Evolutionary conservation across 495 filamentous ascomycete species (phyloP).

Genomic region (Evernia prunastri): DNA sequence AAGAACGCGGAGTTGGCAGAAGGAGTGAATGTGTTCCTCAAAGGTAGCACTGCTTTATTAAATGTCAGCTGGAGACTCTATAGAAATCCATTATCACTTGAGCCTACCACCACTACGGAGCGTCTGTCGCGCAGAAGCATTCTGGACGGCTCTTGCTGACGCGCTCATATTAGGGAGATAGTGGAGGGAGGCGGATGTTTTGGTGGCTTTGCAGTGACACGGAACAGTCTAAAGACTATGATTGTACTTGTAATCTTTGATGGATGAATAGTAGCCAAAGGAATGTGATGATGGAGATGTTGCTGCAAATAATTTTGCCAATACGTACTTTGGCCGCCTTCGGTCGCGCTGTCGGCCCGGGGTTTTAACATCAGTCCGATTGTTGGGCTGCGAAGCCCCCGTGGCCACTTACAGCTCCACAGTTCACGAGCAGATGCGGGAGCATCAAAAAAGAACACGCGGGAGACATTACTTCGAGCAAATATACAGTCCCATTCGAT

Average conservation of each 20-base stretch:
- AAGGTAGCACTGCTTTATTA: slow-evolving; percentile 34
- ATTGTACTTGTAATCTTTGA: not conserved
- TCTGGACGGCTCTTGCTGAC: slow-evolving; percentile 52
- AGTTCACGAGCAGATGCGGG: too few species aligned
- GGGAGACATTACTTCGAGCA: too few species aligned
- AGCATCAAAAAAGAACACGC: too few species aligned
- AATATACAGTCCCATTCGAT: too few species aligned
- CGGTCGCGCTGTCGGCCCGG: too few species aligned
- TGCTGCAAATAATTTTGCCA: not conserved
- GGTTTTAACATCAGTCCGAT: too few species aligned
- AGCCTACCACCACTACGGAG: slow-evolving; percentile 40
- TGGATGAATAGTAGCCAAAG: not conserved
- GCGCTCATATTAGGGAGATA: slow-evolving; percentile 46
- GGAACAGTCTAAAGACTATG: not conserved
- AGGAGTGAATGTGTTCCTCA: slow-evolving; percentile 31
- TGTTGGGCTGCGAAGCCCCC: too few species aligned
- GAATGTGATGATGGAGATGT: not conserved
- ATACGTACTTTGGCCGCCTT: not conserved
- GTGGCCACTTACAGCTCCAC: too few species aligned
- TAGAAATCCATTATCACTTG: slow-evolving; percentile 15
- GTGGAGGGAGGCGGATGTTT: not conserved
- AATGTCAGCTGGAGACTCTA: slow-evolving; percentile 16
- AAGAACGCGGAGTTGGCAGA: slow-evolving; percentile 46
- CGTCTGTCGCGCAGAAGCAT: slow-evolving; percentile 50
- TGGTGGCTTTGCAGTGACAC: not conserved